Conservation (phyloP, 345 rosid species). For the Syzygium grande region DNA sequence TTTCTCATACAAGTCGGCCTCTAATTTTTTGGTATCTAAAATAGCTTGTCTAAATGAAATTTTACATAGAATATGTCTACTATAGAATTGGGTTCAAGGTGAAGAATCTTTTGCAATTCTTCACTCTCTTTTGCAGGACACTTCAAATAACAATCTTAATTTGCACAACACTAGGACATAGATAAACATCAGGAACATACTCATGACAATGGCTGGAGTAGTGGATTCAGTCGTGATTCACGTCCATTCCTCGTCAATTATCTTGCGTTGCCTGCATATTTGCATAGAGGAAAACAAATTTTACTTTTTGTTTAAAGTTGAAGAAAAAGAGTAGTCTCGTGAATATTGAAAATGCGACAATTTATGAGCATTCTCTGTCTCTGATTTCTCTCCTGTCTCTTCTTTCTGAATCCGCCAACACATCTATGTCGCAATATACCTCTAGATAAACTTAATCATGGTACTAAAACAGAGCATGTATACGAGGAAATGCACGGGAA, state of each 20-base stretch:
- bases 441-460: not conserved
- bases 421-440: not conserved
- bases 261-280: not conserved
- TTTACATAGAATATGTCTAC: not conserved
- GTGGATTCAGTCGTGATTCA: fast-evolving
- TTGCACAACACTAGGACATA: not conserved
- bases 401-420: too few species aligned
- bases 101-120: not conserved
- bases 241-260: not conserved
- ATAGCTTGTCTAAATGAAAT: not conserved
- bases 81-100: not conserved
- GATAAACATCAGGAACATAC: fast-evolving
- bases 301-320: not conserved
- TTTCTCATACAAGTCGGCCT: too few species aligned
- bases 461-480: not conserved
- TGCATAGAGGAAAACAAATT: not conserved
- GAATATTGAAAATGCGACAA: not conserved
- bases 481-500: not conserved
- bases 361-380: not conserved
- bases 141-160: not conserved
- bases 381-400: too few species aligned
- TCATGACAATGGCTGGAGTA: not conserved
- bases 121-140: fast-evolving
- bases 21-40: not conserved
- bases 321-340: not conserved